These are phyloP conservation scores for Sabuloglossum arenarium DNA, from an alignment of 495 filamentous ascomycete species.

Conservation along the genomic window DNA sequence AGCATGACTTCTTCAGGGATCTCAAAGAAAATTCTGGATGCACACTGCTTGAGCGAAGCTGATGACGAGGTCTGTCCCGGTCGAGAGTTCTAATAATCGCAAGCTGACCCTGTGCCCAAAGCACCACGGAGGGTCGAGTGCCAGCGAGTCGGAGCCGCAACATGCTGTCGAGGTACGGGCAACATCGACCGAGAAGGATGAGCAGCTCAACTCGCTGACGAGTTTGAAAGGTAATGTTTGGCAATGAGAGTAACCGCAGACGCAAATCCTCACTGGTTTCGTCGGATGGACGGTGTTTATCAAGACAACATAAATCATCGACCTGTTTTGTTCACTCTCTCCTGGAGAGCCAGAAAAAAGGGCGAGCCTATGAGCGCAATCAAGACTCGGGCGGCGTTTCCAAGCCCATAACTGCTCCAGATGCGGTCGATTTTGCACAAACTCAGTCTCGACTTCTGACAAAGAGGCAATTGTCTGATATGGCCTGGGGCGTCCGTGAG, in stretches of 20 bases:
- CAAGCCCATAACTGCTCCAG: slow-evolving; percentile 6
- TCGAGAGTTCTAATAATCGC: neutral
- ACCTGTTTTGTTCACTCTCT: slow-evolving; percentile 73
- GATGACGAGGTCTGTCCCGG: neutral
- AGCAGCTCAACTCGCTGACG: neutral
- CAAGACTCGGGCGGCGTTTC: slow-evolving; percentile 14
- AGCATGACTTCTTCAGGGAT: neutral
- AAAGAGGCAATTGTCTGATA: slow-evolving; percentile 81
- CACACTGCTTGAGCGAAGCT: neutral
- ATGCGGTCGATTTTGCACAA: slow-evolving; percentile 15
- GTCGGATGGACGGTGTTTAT: slow-evolving; percentile 25
- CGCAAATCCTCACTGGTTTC: slow-evolving; percentile 68
- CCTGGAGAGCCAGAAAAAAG: slow-evolving; percentile 33
- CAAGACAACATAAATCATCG: slow-evolving; percentile 30
- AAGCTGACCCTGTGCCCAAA: slow-evolving; percentile 2
- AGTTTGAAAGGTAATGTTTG: slow-evolving; percentile 24
- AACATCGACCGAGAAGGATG: neutral
- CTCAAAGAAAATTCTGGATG: neutral
- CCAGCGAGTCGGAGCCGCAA: slow-evolving; percentile 23
- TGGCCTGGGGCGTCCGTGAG: slow-evolving; percentile 89
- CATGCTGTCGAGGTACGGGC: slow-evolving; percentile 27
- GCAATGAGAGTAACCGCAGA: slow-evolving; percentile 45
- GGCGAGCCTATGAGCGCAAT: slow-evolving; percentile 11
- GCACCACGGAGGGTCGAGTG: slow-evolving; percentile 15
- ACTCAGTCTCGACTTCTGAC: slow-evolving; percentile 51